Evolutionary conservation across 129 eudicot species (phyloP).

Genomic region (Artemisia annua): DNA sequence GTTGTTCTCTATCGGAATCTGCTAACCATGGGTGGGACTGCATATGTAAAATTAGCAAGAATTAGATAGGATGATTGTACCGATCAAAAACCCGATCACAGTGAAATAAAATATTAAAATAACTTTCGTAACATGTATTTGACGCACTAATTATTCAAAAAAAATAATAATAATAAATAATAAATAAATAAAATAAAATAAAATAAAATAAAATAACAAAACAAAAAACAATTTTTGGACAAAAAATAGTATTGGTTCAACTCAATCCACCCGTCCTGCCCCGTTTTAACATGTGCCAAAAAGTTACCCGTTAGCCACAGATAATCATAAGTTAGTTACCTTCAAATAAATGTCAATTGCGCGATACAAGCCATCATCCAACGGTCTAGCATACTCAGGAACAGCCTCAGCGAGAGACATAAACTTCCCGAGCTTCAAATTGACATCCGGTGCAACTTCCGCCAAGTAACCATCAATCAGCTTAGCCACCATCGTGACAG

Average conservation of each 20-base stretch:
- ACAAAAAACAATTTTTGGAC: not conserved
- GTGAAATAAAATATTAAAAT: not conserved
- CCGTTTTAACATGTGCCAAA: not conserved
- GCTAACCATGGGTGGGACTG: slow-evolving; percentile 97
- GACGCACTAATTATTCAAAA: not conserved
- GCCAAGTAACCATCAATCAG: slow-evolving; percentile 91
- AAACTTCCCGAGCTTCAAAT: slow-evolving; percentile 92
- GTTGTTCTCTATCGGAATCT: slow-evolving; percentile 82
- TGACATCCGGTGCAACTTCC: slow-evolving; percentile 90
- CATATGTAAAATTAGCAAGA: slow-evolving; percentile 12
- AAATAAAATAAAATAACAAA: too few relatives aligned
- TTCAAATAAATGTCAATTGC: slow-evolving; percentile 92
- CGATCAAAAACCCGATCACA: slow-evolving; percentile 1
- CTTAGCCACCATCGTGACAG: slow-evolving; percentile 92
- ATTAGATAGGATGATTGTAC: slow-evolving; percentile 16
- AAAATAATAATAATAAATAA: not conserved
- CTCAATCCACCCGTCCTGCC: not conserved
- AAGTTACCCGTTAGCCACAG: not conserved
- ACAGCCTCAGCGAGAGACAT: slow-evolving; percentile 84
- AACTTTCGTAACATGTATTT: not conserved
- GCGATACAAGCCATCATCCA: slow-evolving; percentile 96
- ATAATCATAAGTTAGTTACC: slow-evolving; percentile 42
- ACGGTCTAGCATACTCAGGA: slow-evolving; percentile 94
- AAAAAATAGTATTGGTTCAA: not conserved
- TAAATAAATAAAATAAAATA: too few relatives aligned